Evolutionary conservation across 2,329 filamentous ascomycete species (phyloP).

Genomic region (Rhinocladiella mackenziei): DNA sequence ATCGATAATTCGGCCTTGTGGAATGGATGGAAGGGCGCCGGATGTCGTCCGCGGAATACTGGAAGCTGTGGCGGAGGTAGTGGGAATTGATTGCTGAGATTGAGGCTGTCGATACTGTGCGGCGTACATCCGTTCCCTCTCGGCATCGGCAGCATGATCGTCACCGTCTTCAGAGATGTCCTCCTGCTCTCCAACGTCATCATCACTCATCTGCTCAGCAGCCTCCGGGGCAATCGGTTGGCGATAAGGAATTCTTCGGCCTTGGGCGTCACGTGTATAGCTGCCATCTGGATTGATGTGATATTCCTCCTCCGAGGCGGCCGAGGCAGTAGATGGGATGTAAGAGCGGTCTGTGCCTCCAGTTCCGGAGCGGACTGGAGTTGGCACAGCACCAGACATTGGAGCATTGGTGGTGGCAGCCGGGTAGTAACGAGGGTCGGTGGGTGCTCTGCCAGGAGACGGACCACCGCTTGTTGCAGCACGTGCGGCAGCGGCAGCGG

Average conservation of each 20-base stretch:
- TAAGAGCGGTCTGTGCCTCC: slow-evolving; percentile 33
- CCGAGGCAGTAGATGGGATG: slow-evolving; percentile 49
- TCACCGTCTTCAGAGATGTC: slow-evolving; percentile 52
- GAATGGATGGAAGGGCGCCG: slow-evolving; percentile 19
- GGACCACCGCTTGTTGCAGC: slow-evolving; percentile 18
- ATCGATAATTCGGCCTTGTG: slow-evolving; percentile 16
- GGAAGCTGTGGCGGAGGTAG: slow-evolving; percentile 19
- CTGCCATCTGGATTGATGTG: slow-evolving; percentile 59
- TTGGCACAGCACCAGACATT: slow-evolving; percentile 14
- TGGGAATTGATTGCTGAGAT: slow-evolving; percentile 27
- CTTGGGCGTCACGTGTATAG: slow-evolving; percentile 58
- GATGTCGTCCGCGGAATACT: slow-evolving; percentile 19
- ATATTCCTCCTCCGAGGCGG: slow-evolving; percentile 68
- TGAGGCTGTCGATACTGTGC: slow-evolving; percentile 29
- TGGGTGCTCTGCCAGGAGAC: slow-evolving; percentile 10
- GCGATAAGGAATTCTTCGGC: slow-evolving; percentile 56
- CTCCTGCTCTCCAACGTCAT: slow-evolving; percentile 18
- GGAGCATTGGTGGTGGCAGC: slow-evolving; percentile 9
- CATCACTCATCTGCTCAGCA: slow-evolving; percentile 13
- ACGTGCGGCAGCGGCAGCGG: slow-evolving; percentile 30
- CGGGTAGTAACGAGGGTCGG: slow-evolving; percentile 17
- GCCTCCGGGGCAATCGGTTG: slow-evolving; percentile 37
- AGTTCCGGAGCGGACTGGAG: slow-evolving; percentile 20
- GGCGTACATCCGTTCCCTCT: slow-evolving; percentile 38
- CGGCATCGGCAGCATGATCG: slow-evolving; percentile 47